Conservation (phyloP, 306 rosid genomes). For the Corylus avellana region DNA sequence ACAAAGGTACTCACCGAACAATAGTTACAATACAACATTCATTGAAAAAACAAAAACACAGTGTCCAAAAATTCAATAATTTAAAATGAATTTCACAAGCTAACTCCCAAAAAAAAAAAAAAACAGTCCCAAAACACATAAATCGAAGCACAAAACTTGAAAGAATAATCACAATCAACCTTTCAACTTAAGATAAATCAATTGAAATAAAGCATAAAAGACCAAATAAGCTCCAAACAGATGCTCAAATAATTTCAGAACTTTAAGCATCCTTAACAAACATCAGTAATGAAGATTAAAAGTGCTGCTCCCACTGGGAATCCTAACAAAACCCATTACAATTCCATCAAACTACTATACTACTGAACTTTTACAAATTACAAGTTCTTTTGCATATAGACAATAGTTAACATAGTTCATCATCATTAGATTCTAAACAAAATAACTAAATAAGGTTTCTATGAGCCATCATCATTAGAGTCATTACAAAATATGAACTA, state of each 20-base stretch:
- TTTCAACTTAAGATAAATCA: neutral
- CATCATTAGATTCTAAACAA: too few relatives aligned
- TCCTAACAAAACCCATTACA: conserved; percentile 17
- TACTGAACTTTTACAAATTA: too few relatives aligned
- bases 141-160: neutral
- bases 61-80: neutral
- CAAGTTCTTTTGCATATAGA: too few relatives aligned
- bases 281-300: neutral
- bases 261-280: neutral
- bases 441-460: too few relatives aligned
- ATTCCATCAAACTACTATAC: too few relatives aligned
- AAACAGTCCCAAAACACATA: neutral
- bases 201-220: neutral
- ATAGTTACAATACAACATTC: neutral
- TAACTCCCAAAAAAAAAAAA: neutral
- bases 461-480: too few relatives aligned
- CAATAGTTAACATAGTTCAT: too few relatives aligned
- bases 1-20: neutral
- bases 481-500: too few relatives aligned
- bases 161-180: neutral
- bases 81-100: neutral
- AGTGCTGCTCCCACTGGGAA: neutral
- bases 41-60: neutral
- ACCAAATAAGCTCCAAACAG: neutral
- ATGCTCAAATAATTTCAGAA: neutral